Evolutionary conservation across 495 filamentous ascomycete genomes (phyloP), one percentile per base, ranked within the genome.

Genomic region (Hamigera avellanea): DNA sequence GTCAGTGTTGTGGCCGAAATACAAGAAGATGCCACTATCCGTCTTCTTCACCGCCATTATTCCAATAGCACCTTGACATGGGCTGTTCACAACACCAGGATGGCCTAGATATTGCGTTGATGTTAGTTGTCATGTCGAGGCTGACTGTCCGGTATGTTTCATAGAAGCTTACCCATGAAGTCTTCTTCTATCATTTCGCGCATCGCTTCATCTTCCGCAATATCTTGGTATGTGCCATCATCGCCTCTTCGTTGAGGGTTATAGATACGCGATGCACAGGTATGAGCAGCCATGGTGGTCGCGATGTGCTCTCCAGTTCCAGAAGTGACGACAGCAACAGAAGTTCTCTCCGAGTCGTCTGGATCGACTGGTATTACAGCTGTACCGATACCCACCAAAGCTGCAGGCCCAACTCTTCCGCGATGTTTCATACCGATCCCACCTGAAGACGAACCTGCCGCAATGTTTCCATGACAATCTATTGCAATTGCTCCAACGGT

Each of bases 291-390:
- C 61, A 85, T 69, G 1, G 86, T 89, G 1, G 89, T 89, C 5
- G 86, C 85, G 76, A 98, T 95, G 50, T 96, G 91, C 63, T 98
- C 91, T 25, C 91, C 91, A 3, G 91, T 98, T 19, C 91, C 91
- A 46, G 86, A 93, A 12, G 83, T 88, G 7, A 93, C 85, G 19
- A 73, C 72, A 21, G 84, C 87, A 23, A 91, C 81, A 17, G 67
- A 66, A 2, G 75, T 69, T 16, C 61, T 52, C 0, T 82, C 72
- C 2, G 64, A 53, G 45, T 84, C 81, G 26, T 73, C 67, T 2
- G 64, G 62, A 26, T 81, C 72, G 10, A 66, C 57, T 0, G 87
- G 87, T n/a, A 93, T 70, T 8, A 95, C 80, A 35, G 81, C 76
- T 12, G 87, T 87, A 28, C 91, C 91, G 35, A 98, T 72, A 8